Conservation (phyloP, 805 yeast genomes). For the Candida hispaniensis region DNA sequence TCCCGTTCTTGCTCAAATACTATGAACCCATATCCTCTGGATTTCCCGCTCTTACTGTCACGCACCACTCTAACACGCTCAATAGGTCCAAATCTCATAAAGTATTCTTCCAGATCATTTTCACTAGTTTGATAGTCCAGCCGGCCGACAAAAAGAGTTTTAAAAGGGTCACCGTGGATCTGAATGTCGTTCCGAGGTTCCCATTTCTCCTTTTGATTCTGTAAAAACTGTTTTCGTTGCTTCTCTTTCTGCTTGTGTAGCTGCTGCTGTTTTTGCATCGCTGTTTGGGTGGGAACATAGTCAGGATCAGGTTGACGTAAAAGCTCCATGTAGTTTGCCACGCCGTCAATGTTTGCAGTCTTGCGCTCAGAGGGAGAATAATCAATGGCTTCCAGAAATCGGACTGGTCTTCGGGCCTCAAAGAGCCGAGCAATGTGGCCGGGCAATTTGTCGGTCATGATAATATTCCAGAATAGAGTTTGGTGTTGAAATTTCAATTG, state of each 20-base stretch:
- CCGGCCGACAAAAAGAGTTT: conserved; percentile 69
- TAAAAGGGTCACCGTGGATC: conserved; percentile 58
- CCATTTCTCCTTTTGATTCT: conserved; percentile 35
- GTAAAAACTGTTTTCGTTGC: conserved; percentile 27
- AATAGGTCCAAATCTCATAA: conserved; percentile 58
- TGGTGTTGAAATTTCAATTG: neutral
- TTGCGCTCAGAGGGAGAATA: conserved; percentile 38
- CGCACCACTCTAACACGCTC: conserved; percentile 51
- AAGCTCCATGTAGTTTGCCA: conserved; percentile 29
- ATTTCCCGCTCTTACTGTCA: conserved; percentile 41
- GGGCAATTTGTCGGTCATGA: conserved; percentile 28
- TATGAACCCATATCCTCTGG: conserved; percentile 78
- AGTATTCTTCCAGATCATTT: conserved; percentile 51
- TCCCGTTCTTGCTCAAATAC: conserved; percentile 52
- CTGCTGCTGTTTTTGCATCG: conserved; percentile 26
- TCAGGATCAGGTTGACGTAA: conserved; percentile 25
- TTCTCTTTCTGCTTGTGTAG: conserved; percentile 24
- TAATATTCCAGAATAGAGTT: conserved; percentile 12
- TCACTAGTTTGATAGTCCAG: conserved; percentile 56
- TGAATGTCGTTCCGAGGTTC: conserved; percentile 48
- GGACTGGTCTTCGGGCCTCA: conserved; percentile 47
- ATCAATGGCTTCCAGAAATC: conserved; percentile 41
- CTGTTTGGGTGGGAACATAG: conserved; percentile 29
- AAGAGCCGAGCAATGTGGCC: conserved; percentile 42
- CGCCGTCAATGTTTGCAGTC: conserved; percentile 39